Evolutionary conservation across 345 rosid genomes (phyloP), one percentile per base, ranked within the genome.

Genomic region (Euphorbia peplus): DNA sequence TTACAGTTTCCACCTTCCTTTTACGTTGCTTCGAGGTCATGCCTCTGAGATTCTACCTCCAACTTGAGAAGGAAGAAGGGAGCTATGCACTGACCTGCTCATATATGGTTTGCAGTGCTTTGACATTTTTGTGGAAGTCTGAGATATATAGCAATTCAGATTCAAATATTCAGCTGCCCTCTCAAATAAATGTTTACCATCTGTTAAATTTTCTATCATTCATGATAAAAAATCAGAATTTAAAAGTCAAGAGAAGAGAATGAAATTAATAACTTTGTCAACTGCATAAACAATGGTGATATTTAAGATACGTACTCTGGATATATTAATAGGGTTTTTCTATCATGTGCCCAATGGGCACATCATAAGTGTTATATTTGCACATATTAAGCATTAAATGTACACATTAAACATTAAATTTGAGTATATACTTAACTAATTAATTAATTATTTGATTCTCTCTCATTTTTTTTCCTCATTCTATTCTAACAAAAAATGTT

Each of bases 101-200:
- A 25, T 83, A 80, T 56, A 90, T 82, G 64, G 83, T 73, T 78
- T 90, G 90, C 88, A 76, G 70, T 86, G 87, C 91, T 92, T 90
- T 62, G 88, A 83, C 82, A 90, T 83, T 80, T 90, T 92, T 82
- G 83, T 85, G 68, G 70, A 75, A 44, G 86, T 79, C 98, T 95
- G 86, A 72, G 82, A n/a, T n/a, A 74, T 53, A 48, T 50, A 39
- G 29, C 51, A 78, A n/a, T 66, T 59, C 75, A 44, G 70, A 57
- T 62, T 57, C 64, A 28, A 53, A 80, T n/a, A 19, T 7, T 69
- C 41, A 47, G 52, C 67, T 35, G 44, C 50, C 56, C 35, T 67
- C 59, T 59, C 50, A 8, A 22, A 59, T 51, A n/a, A 54, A 42
- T 46, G 32, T 66, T 8, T 22, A 9, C 8, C 11, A 50, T 6